Conservation (phyloP, 2,329 filamentous ascomycete species). For the Basipetospora chlamydospora region DNA sequence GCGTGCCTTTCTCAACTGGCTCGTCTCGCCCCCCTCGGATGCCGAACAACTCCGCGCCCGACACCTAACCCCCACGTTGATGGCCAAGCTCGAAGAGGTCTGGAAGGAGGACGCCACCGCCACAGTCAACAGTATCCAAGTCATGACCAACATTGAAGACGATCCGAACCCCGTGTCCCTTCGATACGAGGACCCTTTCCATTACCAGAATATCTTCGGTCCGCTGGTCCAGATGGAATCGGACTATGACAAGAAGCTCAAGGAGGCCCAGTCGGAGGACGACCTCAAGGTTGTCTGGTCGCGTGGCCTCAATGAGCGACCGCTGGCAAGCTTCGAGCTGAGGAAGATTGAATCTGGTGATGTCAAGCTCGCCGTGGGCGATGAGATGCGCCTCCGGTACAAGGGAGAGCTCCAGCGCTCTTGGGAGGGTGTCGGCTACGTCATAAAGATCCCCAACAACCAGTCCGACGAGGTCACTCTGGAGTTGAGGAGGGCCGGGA, state of each 20-base stretch:
- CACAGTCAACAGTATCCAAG: constrained; percentile 77
- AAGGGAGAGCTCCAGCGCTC: constrained; percentile 80
- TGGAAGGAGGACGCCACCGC: constrained; percentile 93
- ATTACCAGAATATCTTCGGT: constrained; percentile 98
- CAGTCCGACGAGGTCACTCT: constrained; percentile 95
- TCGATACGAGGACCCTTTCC: constrained; percentile 92
- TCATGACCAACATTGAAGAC: constrained; percentile 74
- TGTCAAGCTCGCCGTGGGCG: constrained; percentile 92
- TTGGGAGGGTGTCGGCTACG: constrained; percentile 97
- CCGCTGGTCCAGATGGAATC: constrained; percentile 98
- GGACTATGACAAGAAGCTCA: constrained; percentile 96
- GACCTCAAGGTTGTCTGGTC: constrained; percentile 92
- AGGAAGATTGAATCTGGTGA: constrained; percentile 96
- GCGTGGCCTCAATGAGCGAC: constrained; percentile 91
- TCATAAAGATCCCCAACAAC: constrained; percentile 99
- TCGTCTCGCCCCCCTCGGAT: constrained; percentile 77
- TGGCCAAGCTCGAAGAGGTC: constrained; percentile 91
- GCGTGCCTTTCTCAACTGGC: constrained; percentile 86
- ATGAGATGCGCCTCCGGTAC: constrained; percentile 96
- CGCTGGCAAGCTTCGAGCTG: constrained; percentile 85
- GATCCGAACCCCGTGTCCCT: constrained; percentile 85
- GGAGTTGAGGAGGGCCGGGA: constrained; percentile 83
- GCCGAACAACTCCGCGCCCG: constrained; percentile 91
- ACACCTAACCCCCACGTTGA: constrained; percentile 85
- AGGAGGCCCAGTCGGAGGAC: constrained; percentile 95